These are phyloP conservation scores for Rutstroemia sp. DNA, from an alignment of 2,329 filamentous ascomycete genomes.

Conservation along the genomic window DNA sequence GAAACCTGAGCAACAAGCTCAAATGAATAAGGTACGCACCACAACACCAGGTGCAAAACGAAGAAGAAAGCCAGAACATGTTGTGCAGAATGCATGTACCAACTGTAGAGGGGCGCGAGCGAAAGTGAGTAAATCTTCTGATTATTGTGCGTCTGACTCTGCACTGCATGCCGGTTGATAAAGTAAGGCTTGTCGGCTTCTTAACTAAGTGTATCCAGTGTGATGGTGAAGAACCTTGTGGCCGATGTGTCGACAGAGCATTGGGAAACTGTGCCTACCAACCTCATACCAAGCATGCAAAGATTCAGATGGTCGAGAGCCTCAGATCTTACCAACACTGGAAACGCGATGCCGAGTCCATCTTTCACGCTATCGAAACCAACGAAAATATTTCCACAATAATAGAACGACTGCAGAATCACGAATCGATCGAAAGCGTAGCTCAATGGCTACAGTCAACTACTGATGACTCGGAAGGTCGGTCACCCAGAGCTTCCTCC, in stretches of 20 bases:
- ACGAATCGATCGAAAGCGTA: slow-evolving; percentile 26
- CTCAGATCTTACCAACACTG: not conserved
- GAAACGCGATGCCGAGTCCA: slow-evolving; percentile 16
- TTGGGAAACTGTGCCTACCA: slow-evolving; percentile 26
- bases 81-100: slow-evolving; percentile 31
- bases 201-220: slow-evolving; percentile 20
- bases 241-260: slow-evolving; percentile 25
- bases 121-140: slow-evolving; percentile 25
- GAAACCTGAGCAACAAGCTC: slow-evolving; percentile 19
- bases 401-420: slow-evolving; percentile 24
- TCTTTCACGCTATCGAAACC: slow-evolving; percentile 24
- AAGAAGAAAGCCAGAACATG: slow-evolving; percentile 28
- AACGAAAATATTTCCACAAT: slow-evolving; percentile 27
- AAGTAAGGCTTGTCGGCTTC: not conserved
- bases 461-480: slow-evolving; percentile 20
- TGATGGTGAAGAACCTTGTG: slow-evolving; percentile 30
- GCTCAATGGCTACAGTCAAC: slow-evolving; percentile 24
- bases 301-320: slow-evolving; percentile 29
- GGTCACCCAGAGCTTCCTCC: slow-evolving; percentile 13
- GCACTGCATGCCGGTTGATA: not conserved
- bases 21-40: slow-evolving; percentile 15
- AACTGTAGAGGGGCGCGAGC: slow-evolving; percentile 31
- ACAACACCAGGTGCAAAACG: slow-evolving; percentile 21
- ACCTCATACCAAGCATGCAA: slow-evolving; percentile 30
- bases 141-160: not conserved